Percentiles rank a stretch among this genome's conserved stretches.
Evolutionary conservation across 78 protist species (phyloP).

Genomic region (Mastigamoeba balamuthi): DNA sequence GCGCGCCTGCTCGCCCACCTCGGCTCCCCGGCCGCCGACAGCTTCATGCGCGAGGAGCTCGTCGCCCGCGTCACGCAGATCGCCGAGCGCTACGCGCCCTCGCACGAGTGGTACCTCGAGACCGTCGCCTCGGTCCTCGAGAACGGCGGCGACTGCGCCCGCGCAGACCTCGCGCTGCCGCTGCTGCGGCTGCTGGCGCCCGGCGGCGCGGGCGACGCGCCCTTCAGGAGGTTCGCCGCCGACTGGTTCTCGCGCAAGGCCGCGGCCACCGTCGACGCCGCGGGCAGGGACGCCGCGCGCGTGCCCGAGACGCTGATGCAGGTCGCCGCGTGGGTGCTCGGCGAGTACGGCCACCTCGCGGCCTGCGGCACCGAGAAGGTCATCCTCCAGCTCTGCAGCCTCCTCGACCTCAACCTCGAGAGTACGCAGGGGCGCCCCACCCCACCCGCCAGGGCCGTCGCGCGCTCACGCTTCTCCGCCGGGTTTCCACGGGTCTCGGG

Average conservation of each 20-base stretch:
- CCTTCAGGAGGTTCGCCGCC: constrained; percentile 1
- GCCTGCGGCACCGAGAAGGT: background rate
- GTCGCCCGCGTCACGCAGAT: constrained; percentile 39
- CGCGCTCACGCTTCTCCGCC: too few relatives aligned
- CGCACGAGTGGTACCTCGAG: constrained; percentile 22
- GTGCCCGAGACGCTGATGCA: constrained; percentile 11
- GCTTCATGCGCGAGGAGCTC: constrained; percentile 37
- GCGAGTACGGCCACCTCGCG: constrained; percentile 62
- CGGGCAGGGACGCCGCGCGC: constrained; percentile 22
- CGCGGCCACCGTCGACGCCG: background rate
- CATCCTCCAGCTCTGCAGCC: background rate
- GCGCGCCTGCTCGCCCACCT: constrained; percentile 38
- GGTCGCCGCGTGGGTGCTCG: constrained; percentile 44
- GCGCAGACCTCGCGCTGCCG: constrained; percentile 12
- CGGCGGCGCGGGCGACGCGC: constrained; percentile 33
- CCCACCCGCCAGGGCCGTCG: too few relatives aligned
- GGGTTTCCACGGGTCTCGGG: too few relatives aligned
- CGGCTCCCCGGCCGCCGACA: constrained; percentile 31
- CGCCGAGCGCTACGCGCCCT: constrained; percentile 60
- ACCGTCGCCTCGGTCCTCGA: constrained; percentile 61
- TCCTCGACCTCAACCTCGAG: constrained; percentile 12
- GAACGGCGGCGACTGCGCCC: constrained; percentile 46
- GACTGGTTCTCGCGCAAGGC: background rate
- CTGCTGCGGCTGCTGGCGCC: constrained; percentile 63
- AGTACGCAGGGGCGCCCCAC: too few relatives aligned